A percentile compares a stretch with the other conserved stretches of the same genome.
Evolutionary conservation across 2,329 filamentous ascomycete species (phyloP).

Genomic region (Fusarium sp.): DNA sequence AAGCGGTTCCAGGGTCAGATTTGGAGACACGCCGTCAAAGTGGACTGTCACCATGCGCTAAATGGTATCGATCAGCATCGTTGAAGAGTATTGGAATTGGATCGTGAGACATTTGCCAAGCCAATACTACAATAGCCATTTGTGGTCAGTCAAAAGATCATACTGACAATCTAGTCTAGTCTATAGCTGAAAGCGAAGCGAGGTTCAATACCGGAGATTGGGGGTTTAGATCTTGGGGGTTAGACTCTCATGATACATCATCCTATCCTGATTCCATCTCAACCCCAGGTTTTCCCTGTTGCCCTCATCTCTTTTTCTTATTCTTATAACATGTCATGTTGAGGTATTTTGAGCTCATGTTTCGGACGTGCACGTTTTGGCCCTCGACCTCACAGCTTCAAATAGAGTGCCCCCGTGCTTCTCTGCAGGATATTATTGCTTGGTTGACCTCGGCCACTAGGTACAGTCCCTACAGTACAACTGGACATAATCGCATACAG

Average conservation of each 20-base stretch:
- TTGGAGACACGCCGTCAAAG: slow-evolving; percentile 22
- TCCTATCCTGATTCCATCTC: slow-evolving; percentile 23
- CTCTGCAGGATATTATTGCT: slow-evolving; percentile 37
- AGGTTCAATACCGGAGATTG: not conserved
- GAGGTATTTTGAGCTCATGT: slow-evolving; percentile 14
- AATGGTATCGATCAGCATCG: slow-evolving; percentile 30
- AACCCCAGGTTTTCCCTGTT: slow-evolving; percentile 25
- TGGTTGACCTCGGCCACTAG: slow-evolving; percentile 21
- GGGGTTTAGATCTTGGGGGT: slow-evolving; percentile 21
- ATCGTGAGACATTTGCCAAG: slow-evolving; percentile 3
- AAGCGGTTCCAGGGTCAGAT: slow-evolving; percentile 13
- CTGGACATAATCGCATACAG: slow-evolving; percentile 16
- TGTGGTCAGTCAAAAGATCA: not conserved
- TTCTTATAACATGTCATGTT: slow-evolving; percentile 18
- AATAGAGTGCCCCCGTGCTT: slow-evolving; percentile 28
- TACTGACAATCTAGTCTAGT: not conserved
- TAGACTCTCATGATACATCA: slow-evolving; percentile 15
- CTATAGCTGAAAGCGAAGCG: not conserved
- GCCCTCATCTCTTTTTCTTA: not conserved
- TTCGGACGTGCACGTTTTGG: slow-evolving; percentile 19
- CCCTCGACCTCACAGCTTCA: slow-evolving; percentile 21
- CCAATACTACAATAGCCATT: not conserved
- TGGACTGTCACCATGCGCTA: slow-evolving; percentile 10
- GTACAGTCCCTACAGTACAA: not conserved
- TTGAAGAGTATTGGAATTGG: slow-evolving; percentile 4